phyloP scores from a whole-genome alignment of 2,329 filamentous ascomycete species.

The Ascochyta lentis region DNA sequence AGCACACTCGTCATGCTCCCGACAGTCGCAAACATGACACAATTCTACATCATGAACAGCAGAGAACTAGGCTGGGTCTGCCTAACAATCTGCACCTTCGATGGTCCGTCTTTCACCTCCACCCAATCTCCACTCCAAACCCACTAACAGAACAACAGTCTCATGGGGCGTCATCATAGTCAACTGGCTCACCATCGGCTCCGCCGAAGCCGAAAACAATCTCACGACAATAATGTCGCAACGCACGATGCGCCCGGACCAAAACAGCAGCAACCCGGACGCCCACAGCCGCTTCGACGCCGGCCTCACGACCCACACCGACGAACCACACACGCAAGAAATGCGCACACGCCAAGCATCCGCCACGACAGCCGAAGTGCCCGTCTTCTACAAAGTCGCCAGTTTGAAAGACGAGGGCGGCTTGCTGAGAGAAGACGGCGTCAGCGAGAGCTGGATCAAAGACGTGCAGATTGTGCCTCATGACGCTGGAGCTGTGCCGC shows the following conservation, averaged over 20 bases:
- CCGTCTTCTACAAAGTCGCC: conserved; percentile 3
- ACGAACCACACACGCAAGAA: not conserved
- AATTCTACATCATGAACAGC: conserved; percentile 40
- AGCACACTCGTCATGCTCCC: conserved; percentile 44
- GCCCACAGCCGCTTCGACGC: not conserved
- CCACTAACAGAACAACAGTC: conserved; percentile 21
- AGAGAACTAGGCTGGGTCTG: conserved; percentile 50
- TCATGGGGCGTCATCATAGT: conserved; percentile 37
- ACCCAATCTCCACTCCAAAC: not conserved
- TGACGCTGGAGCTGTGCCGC: not conserved
- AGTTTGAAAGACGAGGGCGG: conserved; percentile 16
- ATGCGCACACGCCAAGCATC: conserved; percentile 4
- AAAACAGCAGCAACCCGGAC: not conserved
- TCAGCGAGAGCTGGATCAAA: conserved; percentile 7
- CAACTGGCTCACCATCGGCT: conserved; percentile 41
- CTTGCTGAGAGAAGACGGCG: not conserved
- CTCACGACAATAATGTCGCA: conserved; percentile 23
- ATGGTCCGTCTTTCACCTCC: conserved; percentile 36
- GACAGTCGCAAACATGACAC: conserved; percentile 46
- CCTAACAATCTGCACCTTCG: conserved; percentile 47
- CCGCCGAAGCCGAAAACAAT: conserved; percentile 29
- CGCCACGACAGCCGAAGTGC: conserved; percentile 6
- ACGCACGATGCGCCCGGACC: not conserved
- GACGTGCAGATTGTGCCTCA: not conserved
- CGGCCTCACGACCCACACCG: not conserved